phyloP scores from a whole-genome alignment of 1,139 yeast genomes.

The Pneumocystis sp. region DNA sequence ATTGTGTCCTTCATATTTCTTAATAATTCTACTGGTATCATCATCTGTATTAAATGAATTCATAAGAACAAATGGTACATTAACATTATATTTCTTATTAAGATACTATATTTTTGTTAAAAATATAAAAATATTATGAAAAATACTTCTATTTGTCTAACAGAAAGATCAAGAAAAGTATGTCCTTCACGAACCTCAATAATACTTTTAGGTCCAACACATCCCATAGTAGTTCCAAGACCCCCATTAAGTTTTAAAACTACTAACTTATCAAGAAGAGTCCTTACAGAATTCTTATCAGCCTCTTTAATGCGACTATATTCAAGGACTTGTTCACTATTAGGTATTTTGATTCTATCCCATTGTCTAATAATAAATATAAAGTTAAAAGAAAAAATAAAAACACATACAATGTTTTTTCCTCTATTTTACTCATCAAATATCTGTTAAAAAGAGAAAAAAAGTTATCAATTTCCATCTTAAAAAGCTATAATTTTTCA shows the following conservation, averaged over 20 bases:
- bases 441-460: conserved; percentile 89
- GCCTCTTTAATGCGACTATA: conserved; percentile 35
- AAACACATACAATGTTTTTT: conserved; percentile 20
- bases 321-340: conserved; percentile 72
- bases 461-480: conserved; percentile 87
- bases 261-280: conserved; percentile 68
- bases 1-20: conserved; percentile 93
- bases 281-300: conserved; percentile 22
- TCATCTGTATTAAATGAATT: conserved; percentile 95
- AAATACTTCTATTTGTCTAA: conserved; percentile 68
- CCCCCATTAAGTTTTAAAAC: conserved; percentile 96
- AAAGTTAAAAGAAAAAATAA: background rate
- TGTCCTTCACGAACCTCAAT: conserved; percentile 98
- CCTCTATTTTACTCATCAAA: conserved; percentile 75
- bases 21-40: conserved; percentile 88
- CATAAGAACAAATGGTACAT: conserved; percentile 92
- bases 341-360: conserved; percentile 91
- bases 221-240: conserved; percentile 97
- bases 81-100: conserved; percentile 79
- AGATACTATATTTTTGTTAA: conserved; percentile 32
- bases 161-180: conserved; percentile 86
- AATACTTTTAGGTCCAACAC: conserved; percentile 96
- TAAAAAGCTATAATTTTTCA: conserved; percentile 37
- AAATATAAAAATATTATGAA: background rate
- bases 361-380: conserved; percentile 35